phyloP scores from a whole-genome alignment of 169 alveolate genomes.

The Plasmodium cynomolgi region DNA sequence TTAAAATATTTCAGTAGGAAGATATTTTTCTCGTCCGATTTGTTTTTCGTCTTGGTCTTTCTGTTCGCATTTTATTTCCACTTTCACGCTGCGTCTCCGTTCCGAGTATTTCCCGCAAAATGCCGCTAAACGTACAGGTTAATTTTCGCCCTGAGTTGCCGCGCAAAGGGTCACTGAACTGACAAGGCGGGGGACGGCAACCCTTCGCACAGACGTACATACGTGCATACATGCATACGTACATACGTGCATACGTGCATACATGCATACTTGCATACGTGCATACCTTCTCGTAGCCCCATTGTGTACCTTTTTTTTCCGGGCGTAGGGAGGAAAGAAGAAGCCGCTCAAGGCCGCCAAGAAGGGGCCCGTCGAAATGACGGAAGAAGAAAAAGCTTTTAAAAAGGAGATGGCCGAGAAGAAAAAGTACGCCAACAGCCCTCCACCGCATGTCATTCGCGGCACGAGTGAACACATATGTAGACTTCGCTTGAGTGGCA shows the following conservation, averaged over 20 bases:
- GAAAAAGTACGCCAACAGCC: slow-evolving; percentile 43
- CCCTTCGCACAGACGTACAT: not conserved
- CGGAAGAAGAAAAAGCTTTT: slow-evolving; percentile 69
- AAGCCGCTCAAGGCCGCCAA: slow-evolving; percentile 66
- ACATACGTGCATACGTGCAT: no score
- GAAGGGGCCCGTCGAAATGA: slow-evolving; percentile 56
- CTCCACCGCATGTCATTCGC: not conserved
- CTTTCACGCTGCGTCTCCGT: not conserved
- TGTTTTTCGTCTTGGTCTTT: not conserved
- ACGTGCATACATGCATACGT: not conserved
- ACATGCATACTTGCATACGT: no score
- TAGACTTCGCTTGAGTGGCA: not conserved
- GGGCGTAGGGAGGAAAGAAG: slow-evolving; percentile 56
- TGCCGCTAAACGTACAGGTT: slow-evolving; percentile 68
- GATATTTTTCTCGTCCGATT: not conserved
- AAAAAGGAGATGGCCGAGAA: slow-evolving; percentile 71
- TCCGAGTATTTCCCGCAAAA: not conserved
- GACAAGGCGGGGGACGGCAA: not conserved
- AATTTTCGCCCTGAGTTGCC: not conserved
- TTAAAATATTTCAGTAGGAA: not conserved
- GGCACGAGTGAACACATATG: not conserved
- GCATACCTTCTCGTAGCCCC: not conserved
- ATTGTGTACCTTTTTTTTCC: not conserved
- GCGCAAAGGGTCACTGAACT: not conserved
- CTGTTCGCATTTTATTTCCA: not conserved